Evolutionary conservation across 148 eudicot genomes (phyloP).

Genomic region (Polygonum aviculare): DNA sequence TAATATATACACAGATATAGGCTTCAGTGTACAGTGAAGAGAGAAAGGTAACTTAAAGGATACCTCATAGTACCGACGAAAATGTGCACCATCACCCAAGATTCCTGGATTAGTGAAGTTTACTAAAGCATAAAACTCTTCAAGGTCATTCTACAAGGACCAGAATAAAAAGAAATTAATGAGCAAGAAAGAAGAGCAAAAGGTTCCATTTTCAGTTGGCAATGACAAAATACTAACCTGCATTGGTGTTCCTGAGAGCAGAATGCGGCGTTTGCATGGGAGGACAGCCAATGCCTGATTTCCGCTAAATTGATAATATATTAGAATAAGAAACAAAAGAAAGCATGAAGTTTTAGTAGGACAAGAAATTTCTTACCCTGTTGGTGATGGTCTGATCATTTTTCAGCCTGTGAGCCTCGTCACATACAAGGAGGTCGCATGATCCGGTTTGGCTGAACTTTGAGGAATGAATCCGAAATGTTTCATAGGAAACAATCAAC

Average conservation of each 20-base stretch:
- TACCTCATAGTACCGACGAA: conserved; percentile 95
- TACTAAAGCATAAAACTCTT: conserved; percentile 95
- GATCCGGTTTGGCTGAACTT: conserved; percentile 67
- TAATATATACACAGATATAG: not conserved
- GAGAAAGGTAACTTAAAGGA: not conserved
- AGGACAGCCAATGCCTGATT: conserved; percentile 87
- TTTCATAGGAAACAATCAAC: conserved; percentile 92
- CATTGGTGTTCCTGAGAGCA: conserved; percentile 97
- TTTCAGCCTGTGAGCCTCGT: conserved; percentile 98
- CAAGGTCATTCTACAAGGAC: conserved; percentile 73
- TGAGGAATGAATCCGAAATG: conserved; percentile 85
- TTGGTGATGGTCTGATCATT: conserved; percentile 95
- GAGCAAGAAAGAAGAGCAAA: conserved; percentile 3
- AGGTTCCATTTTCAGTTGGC: not conserved
- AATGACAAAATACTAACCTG: conserved; percentile 48
- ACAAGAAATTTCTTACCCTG: conserved; percentile 41
- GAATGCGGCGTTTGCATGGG: conserved; percentile 82
- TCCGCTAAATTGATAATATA: not conserved
- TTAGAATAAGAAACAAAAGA: conserved; percentile 3
- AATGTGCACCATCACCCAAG: conserved; percentile 77
- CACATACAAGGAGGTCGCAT: conserved; percentile 94
- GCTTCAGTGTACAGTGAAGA: not conserved
- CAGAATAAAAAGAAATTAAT: not conserved
- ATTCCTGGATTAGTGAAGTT: conserved; percentile 97
- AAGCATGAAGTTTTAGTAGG: not conserved